phyloP scores from a whole-genome alignment of 2,329 filamentous ascomycete species.

The Alternaria sp. region DNA sequence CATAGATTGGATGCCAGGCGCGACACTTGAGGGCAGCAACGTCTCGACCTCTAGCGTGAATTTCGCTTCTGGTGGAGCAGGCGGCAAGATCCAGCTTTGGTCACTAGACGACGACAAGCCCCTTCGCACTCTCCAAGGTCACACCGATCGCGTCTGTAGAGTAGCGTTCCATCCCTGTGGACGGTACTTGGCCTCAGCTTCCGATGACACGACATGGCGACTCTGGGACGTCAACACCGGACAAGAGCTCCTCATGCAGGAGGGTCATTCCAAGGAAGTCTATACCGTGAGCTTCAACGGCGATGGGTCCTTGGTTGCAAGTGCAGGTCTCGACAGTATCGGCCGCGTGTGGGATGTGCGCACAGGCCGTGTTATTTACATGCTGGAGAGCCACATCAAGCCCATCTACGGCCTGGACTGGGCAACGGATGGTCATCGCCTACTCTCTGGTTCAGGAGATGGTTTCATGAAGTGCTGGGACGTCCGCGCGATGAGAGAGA shows the following conservation, averaged over 20 bases:
- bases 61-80: slow-evolving; percentile 88
- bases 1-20: slow-evolving; percentile 86
- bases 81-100: slow-evolving; percentile 90
- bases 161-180: slow-evolving; percentile 96
- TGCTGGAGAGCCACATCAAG: slow-evolving; percentile 90
- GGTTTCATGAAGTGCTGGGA: slow-evolving; percentile 99
- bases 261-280: slow-evolving; percentile 93
- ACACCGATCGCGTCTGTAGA: slow-evolving; percentile 86
- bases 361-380: slow-evolving; percentile 93
- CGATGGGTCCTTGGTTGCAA: slow-evolving; percentile 89
- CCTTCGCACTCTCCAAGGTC: slow-evolving; percentile 80
- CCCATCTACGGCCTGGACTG: slow-evolving; percentile 95
- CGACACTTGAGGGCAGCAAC: slow-evolving; percentile 75
- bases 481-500: slow-evolving; percentile 84
- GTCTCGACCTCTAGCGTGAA: slow-evolving; percentile 80
- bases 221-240: slow-evolving; percentile 92
- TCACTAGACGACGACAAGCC: slow-evolving; percentile 87
- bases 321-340: slow-evolving; percentile 92
- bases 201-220: slow-evolving; percentile 95
- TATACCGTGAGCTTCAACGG: slow-evolving; percentile 89
- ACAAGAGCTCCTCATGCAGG: slow-evolving; percentile 85
- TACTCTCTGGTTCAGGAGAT: slow-evolving; percentile 91
- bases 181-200: slow-evolving; percentile 88
- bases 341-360: slow-evolving; percentile 95
- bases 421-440: slow-evolving; percentile 88